Evolutionary conservation across 306 rosid genomes (phyloP).

Genomic region (Alnus rubra): DNA sequence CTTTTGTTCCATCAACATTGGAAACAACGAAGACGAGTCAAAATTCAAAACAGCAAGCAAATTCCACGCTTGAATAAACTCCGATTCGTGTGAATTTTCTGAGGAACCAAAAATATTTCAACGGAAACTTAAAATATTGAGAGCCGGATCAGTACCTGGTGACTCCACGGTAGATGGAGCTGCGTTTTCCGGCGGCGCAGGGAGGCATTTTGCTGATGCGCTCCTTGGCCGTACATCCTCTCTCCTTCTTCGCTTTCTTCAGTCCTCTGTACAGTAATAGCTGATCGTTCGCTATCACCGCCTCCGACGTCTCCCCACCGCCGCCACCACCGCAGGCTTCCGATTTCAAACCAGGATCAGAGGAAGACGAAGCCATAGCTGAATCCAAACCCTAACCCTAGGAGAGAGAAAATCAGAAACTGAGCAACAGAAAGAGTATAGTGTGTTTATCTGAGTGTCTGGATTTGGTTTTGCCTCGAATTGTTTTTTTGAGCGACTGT

Average conservation of each 20-base stretch:
- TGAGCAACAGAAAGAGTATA: slow-evolving; percentile 17
- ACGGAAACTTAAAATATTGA: too few species aligned
- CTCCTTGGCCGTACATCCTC: slow-evolving; percentile 97
- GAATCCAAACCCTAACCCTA: slow-evolving; percentile 42
- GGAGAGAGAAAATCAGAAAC: slow-evolving; percentile 15
- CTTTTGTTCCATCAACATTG: slow-evolving; percentile 43
- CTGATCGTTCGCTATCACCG: slow-evolving; percentile 61
- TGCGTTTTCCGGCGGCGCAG: slow-evolving; percentile 93
- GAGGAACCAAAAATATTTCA: slow-evolving; percentile 13
- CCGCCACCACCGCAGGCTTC: slow-evolving; percentile 37
- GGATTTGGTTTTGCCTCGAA: slow-evolving; percentile 2
- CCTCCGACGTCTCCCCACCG: slow-evolving; percentile 40
- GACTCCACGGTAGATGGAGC: slow-evolving; percentile 98
- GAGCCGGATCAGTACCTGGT: slow-evolving; percentile 54
- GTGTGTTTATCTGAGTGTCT: slow-evolving; percentile 2
- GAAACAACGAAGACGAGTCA: neutral
- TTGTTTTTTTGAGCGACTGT: slow-evolving; percentile 25
- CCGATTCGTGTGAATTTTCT: neutral
- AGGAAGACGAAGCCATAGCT: slow-evolving; percentile 86
- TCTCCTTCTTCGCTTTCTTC: slow-evolving; percentile 89
- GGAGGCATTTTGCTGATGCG: slow-evolving; percentile 99
- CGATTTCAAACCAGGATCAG: slow-evolving; percentile 71
- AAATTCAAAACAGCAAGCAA: neutral
- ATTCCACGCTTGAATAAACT: neutral
- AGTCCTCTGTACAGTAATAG: slow-evolving; percentile 70